These are phyloP conservation scores for Geranomyces michiganensis DNA, from an alignment of 192 early-diverging fungal genomes.

Conservation along the genomic window DNA sequence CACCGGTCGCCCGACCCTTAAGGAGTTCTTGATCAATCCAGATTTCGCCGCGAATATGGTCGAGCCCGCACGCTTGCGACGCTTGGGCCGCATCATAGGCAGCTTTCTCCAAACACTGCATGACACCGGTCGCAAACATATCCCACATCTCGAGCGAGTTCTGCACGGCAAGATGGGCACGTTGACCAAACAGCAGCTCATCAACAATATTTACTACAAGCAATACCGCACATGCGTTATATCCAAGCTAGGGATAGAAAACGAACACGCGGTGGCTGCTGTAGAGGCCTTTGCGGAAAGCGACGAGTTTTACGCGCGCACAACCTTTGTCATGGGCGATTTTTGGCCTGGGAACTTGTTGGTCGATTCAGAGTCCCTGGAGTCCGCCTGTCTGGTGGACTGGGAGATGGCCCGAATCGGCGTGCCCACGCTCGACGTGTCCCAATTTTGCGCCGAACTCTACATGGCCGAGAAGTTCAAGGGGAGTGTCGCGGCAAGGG, in stretches of 20 bases:
- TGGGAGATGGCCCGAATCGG: neutral
- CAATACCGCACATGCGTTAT: neutral
- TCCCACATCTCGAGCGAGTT: neutral
- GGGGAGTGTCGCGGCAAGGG: too few species aligned
- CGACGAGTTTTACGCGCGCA: neutral
- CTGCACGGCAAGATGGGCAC: neutral
- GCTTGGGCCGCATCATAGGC: neutral
- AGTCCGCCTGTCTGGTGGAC: neutral
- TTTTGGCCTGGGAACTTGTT: slow-evolving; percentile 17
- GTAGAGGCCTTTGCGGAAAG: neutral
- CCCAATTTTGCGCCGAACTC: neutral
- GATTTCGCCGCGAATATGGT: neutral
- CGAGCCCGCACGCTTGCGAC: neutral
- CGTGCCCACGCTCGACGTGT: neutral
- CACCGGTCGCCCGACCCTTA: neutral
- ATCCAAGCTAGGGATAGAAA: neutral
- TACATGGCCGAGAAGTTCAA: neutral
- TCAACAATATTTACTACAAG: neutral
- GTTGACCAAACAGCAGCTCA: neutral
- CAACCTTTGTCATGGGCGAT: slow-evolving; percentile 5
- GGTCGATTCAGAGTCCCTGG: neutral
- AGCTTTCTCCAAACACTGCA: neutral
- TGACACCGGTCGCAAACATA: neutral
- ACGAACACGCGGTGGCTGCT: neutral
- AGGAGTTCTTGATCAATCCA: neutral